Base-by-base conservation (phyloP, 2,329 filamentous ascomycete species). In the Chaetomium sp. region DNA sequence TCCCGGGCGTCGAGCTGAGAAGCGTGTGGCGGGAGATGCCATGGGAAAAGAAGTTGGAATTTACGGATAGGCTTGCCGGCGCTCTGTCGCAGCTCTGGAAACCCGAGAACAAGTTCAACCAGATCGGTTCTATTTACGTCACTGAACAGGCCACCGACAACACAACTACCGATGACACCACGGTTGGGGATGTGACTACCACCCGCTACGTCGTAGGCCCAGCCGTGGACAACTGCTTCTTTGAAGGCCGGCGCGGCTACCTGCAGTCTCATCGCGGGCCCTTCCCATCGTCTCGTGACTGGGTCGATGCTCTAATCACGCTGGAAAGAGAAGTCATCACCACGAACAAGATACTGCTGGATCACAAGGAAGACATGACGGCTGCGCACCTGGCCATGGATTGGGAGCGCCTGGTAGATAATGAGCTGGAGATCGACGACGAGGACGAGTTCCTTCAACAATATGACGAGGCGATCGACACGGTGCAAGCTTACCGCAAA, bases 361-460 rank as follows among this genome's bases (percentile, higher is more conserved):
- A 47, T 4, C 45, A 47, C 45, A 47, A 47, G 45, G 45, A 47
- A 47, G 45, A 47, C n/a, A 47, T 47, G 45, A 47, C 45, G n/a
- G 45, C 45, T 23, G 45, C 4, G 45, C 45, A 47, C 45, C 45
- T 8, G 8, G n/a, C 19, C n/a, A 23, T 8, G 8, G n/a, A 47
- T 47, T 47, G 45, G 45, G n/a, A 47, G 8, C 1, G n/a, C 7
- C 4, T 47, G 7, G 45, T 47, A n/a, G 45, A 47, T 23, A 8
- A 47, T 12, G 45, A 47, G 45, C 4, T 47, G 45, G 45, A 47
- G n/a, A 47, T 47, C 8, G 45, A 47, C 1, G n/a, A 10, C n/a
- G 45, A 47, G 45, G n/a, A 47, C n/a, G 45, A 47, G 21, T 47
- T 47, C n/a, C 45, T n/a, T 7, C 3, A 47, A 9, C n/a, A 47